phyloP scores from a whole-genome alignment of 2,329 filamentous ascomycete genomes.

The Diaporthe vexans region DNA sequence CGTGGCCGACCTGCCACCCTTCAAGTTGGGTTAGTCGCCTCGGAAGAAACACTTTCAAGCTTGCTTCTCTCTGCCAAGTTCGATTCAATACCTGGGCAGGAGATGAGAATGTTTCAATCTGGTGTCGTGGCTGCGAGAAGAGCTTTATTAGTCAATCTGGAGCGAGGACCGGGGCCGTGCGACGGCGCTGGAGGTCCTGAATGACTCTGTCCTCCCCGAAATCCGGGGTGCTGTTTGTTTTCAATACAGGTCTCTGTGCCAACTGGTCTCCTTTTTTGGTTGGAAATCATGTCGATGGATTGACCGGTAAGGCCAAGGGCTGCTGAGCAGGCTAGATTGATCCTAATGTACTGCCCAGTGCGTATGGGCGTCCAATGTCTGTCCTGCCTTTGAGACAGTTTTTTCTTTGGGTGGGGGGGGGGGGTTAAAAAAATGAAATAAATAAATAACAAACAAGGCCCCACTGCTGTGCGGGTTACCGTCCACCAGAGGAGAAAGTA shows the following conservation, averaged over 20 bases:
- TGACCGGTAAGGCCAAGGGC: not conserved
- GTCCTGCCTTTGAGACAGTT: not conserved
- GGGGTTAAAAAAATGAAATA: no score
- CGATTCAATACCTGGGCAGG: conserved; percentile 22
- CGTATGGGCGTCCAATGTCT: no score
- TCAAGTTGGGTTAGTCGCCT: not conserved
- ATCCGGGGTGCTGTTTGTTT: not conserved
- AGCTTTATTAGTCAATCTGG: not conserved
- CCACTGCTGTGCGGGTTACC: not conserved
- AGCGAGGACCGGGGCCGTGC: not conserved
- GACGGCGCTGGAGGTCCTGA: not conserved
- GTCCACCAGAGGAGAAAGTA: no score
- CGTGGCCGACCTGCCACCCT: not conserved
- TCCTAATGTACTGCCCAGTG: not conserved
- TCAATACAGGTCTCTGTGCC: not conserved
- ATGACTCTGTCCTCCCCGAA: not conserved
- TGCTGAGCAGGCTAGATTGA: not conserved
- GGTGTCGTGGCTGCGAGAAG: conserved; percentile 8
- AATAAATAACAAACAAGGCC: not conserved
- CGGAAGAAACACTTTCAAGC: not conserved
- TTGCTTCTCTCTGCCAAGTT: conserved; percentile 20
- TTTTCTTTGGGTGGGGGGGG: not conserved
- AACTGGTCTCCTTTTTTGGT: not conserved
- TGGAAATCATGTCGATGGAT: not conserved
- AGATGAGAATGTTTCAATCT: conserved; percentile 31